Evolutionary conservation across 306 rosid genomes (phyloP), one percentile per base, ranked within the genome.

Genomic region (Castanopsis chinensis): DNA sequence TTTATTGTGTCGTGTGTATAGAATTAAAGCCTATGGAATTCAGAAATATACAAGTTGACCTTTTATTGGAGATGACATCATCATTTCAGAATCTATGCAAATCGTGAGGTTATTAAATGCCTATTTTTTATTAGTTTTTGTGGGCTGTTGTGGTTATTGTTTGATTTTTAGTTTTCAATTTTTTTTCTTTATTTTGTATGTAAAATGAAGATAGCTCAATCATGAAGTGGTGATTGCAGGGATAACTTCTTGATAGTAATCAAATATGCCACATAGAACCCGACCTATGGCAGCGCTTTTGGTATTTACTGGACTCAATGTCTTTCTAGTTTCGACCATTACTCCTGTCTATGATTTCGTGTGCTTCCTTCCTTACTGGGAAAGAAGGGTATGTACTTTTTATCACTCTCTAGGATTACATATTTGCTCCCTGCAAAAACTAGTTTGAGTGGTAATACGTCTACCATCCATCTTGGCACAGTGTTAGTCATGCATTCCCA

Each of bases 291-390:
- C 87, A 4, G 89, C 89, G 1, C 86, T 88, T 41, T 82, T 88
- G 83, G 79, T 88, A 63, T 88, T 88, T 76, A 88, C 91, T 5
- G 91, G 91, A 61, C 86, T 88, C 72, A 88, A 88, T 65, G 86
- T 78, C 5, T 74, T 76, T 45, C 69, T 88, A 28, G 84, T 83
- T 53, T 88, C 87, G 45, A 85, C 87, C 55, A 85, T 88, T 58
- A 60, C 78, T 58, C 82, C 85, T 2, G 91, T 85, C 77, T 88
- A 85, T 76, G 89, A 88, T 69, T 88, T 88, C 45, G 86, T 83
- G 63, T 88, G 91, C 84, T 83, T 88, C 78, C 89, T 74, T 63
- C 87, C 91, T 52, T 85, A 75, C 25, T 81, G 87, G 91, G 91
- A 88, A 81, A 88, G 89, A 85, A 57, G 87, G 91, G 87, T 88